phyloP scores from a whole-genome alignment of 176 grass and related monocot genomes.

The Rhynchospora tenuis region DNA sequence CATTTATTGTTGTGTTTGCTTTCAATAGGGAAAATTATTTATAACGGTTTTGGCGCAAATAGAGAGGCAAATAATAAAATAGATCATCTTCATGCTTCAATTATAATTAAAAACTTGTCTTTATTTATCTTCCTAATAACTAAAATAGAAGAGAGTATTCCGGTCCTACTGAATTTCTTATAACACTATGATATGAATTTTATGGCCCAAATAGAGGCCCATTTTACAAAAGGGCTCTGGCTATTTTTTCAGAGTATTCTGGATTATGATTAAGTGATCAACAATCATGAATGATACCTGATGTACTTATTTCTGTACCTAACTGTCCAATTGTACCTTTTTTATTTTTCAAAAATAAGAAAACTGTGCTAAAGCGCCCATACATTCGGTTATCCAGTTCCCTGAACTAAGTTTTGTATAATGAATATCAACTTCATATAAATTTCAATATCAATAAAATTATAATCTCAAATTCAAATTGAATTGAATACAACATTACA shows the following conservation, averaged over 20 bases:
- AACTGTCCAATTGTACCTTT: neutral
- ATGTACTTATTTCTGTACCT: neutral
- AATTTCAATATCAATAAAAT: slow-evolving; percentile 17
- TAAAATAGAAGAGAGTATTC: neutral
- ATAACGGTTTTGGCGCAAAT: neutral
- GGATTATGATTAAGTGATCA: too few species aligned
- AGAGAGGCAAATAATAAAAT: neutral
- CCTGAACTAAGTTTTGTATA: neutral
- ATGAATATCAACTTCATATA: neutral
- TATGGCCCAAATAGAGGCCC: neutral
- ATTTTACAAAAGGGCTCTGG: neutral
- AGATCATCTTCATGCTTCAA: neutral
- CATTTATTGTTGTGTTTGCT: slow-evolving; percentile 1
- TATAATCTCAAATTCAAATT: slow-evolving; percentile 6
- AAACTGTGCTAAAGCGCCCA: neutral
- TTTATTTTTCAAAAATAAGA: neutral
- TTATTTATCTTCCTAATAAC: neutral
- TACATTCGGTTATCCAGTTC: neutral
- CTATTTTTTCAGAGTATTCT: too few species aligned
- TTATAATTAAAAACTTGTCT: neutral
- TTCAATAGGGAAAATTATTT: neutral
- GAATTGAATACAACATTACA: slow-evolving; percentile 5
- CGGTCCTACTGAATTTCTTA: neutral
- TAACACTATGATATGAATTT: neutral
- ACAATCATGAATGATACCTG: neutral